Evolutionary conservation across 768 basidiomycete genomes (phyloP).

Genomic region (Mycena kentingensis): DNA sequence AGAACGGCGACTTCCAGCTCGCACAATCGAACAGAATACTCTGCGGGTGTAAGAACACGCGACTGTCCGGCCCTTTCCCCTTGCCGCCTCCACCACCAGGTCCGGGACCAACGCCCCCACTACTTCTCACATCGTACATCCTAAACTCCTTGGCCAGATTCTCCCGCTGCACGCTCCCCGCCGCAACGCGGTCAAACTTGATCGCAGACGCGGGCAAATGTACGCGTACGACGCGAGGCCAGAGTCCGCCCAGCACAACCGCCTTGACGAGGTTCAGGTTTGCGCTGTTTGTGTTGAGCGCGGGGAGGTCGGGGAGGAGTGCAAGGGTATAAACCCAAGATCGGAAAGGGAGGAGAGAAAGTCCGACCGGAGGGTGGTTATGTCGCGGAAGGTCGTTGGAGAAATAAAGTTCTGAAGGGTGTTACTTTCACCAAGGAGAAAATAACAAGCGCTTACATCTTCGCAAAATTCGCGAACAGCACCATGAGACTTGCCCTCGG

Average conservation of each 20-base stretch:
- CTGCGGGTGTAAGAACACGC: constrained; percentile 82
- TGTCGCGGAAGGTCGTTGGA: constrained; percentile 68
- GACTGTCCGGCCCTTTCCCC: constrained; percentile 30
- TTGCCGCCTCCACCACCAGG: too few species aligned
- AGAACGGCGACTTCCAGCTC: constrained; percentile 75
- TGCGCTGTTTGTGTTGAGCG: constrained; percentile 64
- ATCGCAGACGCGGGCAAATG: constrained; percentile 70
- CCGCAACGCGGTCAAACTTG: constrained; percentile 84
- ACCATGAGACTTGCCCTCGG: constrained; percentile 49
- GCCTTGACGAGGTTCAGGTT: constrained; percentile 81
- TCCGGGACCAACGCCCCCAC: background rate
- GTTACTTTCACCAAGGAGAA: background rate
- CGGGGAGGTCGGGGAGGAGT: constrained; percentile 46
- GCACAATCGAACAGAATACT: constrained; percentile 76
- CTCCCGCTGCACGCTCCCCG: constrained; percentile 82
- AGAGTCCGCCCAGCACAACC: constrained; percentile 83
- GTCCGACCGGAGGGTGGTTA: constrained; percentile 75
- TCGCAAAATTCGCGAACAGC: constrained; percentile 67
- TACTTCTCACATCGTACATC: constrained; percentile 64
- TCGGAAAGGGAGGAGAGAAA: constrained; percentile 69
- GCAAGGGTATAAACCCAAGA: constrained; percentile 65
- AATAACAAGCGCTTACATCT: constrained; percentile 43
- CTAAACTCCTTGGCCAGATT: constrained; percentile 84
- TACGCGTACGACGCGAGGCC: constrained; percentile 80
- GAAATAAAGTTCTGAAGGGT: constrained; percentile 79